Base-by-base conservation (phyloP, 2,329 filamentous ascomycete species). In the Pseudogymnoascus sp. region DNA sequence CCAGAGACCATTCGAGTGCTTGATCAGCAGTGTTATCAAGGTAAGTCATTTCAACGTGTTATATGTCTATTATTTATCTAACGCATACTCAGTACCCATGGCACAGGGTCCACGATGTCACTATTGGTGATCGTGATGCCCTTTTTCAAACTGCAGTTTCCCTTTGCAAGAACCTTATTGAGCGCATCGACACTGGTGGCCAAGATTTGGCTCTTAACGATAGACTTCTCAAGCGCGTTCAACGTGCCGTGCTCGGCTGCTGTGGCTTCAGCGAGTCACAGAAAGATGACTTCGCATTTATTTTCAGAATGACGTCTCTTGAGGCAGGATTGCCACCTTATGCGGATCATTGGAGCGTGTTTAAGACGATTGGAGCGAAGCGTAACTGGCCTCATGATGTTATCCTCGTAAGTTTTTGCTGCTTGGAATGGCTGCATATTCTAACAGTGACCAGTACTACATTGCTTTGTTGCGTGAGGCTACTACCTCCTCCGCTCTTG, bases 1-100 rank as follows among this genome's bases (percentile, higher is more conserved):
- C 0, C 84, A 88, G 72, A 80, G 85, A 12, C 81, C 84, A 1
- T 87, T 81, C 61, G 85, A 88, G 73, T 84, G 79, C 68, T 75
- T 88, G 67, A 85, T 88, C 66, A 85, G 82, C 69, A 86, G 81
- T 0, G 65, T 73, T 62, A 59, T 67, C 58, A 73, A 73, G 67
- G 70, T 70, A 64, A 28, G 62, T 63, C n/a, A 43, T 62, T 18
- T 16, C 30, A 25, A 22, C 2, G 4, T n/a, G 4, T 58, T 30
- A 6, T 25, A 3, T 9, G 6, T 37, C 30, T 58, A 8, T 9
- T 11, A 59, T 14, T 8, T 7, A 18, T 39, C 57, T 60, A 58
- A 60, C 18, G 4, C 8, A 25, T 47, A 6, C 58, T 34, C 30
- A 87, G 74, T 78, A 85, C 43, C 85, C 85, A 0, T 88, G 85